phyloP scores from a whole-genome alignment of 1,284 basidiomycete genomes.

The Agroathelia rolfsii region DNA sequence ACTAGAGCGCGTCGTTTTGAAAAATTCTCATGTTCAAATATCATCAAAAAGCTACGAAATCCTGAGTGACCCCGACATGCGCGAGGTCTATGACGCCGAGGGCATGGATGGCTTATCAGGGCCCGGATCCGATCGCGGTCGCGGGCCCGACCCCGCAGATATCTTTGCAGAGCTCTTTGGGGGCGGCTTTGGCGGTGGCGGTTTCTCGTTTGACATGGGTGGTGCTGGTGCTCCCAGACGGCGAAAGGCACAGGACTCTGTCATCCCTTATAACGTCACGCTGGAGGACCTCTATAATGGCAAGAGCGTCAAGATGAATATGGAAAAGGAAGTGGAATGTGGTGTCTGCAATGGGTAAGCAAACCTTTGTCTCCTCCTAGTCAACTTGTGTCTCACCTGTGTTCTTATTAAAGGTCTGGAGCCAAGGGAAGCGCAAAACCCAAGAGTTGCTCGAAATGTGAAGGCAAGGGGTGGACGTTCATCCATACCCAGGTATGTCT shows the following conservation, averaged over 20 bases:
- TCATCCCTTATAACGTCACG: constrained; percentile 77
- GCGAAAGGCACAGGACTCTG: constrained; percentile 60
- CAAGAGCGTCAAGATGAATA: constrained; percentile 80
- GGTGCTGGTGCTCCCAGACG: constrained; percentile 30
- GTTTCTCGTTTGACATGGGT: constrained; percentile 48
- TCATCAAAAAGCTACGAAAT: constrained; percentile 65
- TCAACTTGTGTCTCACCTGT: constrained; percentile 2
- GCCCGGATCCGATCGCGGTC: constrained; percentile 29
- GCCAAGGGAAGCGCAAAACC: constrained; percentile 73
- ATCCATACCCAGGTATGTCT: constrained; percentile 46
- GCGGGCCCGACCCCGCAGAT: constrained; percentile 53
- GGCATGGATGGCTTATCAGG: constrained; percentile 65
- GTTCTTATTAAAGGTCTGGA: constrained; percentile 50
- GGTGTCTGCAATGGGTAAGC: constrained; percentile 71
- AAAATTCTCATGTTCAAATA: constrained; percentile 5
- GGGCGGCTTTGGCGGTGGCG: constrained; percentile 23
- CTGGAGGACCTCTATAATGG: constrained; percentile 92
- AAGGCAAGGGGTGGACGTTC: constrained; percentile 72
- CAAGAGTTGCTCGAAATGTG: constrained; percentile 74
- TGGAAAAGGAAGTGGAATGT: constrained; percentile 83
- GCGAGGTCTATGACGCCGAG: constrained; percentile 73
- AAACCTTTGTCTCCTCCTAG: constrained; percentile 3
- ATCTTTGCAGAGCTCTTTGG: constrained; percentile 77
- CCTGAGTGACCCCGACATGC: constrained; percentile 66
- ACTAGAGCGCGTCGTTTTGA: too few species aligned